These are phyloP conservation scores for Backusella luteola DNA, from an alignment of 192 early-diverging fungal genomes.

Conservation along the genomic window DNA sequence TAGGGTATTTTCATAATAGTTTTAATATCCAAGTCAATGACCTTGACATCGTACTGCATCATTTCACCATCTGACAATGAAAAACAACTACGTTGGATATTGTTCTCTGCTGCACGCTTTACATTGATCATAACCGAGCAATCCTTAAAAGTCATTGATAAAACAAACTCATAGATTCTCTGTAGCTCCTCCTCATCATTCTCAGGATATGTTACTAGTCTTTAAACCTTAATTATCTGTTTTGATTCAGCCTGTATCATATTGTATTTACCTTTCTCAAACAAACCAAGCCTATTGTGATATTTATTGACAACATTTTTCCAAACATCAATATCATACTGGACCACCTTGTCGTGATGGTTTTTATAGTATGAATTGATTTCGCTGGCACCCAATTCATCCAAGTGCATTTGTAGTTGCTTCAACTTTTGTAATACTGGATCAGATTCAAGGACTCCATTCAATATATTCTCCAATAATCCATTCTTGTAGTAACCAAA, in stretches of 20 bases:
- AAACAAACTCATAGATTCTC: conserved; percentile 31
- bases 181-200: conserved; percentile 12
- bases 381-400: conserved; percentile 52
- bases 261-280: not conserved
- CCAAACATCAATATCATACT: conserved; percentile 29
- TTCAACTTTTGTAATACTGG: conserved; percentile 40
- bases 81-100: no score
- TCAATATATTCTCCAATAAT: conserved; percentile 26
- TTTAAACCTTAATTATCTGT: not conserved
- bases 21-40: conserved; percentile 32
- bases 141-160: conserved; percentile 40
- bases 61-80: not conserved
- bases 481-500: not conserved
- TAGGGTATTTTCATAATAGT: conserved; percentile 16
- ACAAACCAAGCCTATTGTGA: not conserved
- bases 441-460: conserved; percentile 39
- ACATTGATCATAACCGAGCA: conserved; percentile 32
- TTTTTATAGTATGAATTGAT: conserved; percentile 22
- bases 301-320: conserved; percentile 14
- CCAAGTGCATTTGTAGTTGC: conserved; percentile 42
- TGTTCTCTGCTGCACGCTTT: not conserved
- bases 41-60: conserved; percentile 14
- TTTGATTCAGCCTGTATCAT: not conserved
- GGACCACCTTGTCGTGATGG: not conserved
- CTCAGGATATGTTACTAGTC: not conserved